Evolutionary conservation across 2,329 filamentous ascomycete genomes (phyloP), one percentile per base, ranked within the genome.

Genomic region (Emergomyces pasteurianus): DNA sequence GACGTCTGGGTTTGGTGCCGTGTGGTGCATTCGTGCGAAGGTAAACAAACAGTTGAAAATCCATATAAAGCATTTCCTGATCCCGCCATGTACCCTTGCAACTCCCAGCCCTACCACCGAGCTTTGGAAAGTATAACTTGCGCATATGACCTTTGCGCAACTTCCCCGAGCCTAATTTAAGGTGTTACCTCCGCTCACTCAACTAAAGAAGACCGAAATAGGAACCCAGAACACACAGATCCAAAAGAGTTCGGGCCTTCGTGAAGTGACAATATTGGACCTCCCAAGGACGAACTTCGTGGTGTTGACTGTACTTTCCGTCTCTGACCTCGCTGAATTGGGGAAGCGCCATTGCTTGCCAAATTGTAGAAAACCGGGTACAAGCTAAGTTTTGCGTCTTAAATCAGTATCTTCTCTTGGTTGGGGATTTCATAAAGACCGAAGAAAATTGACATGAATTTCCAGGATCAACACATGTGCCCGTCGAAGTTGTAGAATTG

Each of bases 11-110:
- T 86, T 83, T 2, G 82, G 86, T 58, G 84, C 89, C 72, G 90
- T 81, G 69, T 89, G 90, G 83, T 95, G 88, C 77, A 91, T 95
- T 65, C 86, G 91, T 58, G 91, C 91, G 63, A 94, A 90, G 80
- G 87, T 95, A 66, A 90, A n/a, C n/a, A n/a, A n/a, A n/a, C 88
- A 2, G 84, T 87, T 67, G 87, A 92, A 74, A 87, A 91, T 75
- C 88, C 87, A 65, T 95, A 95, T 79, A 92, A 92, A 75, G 89
- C 90, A 58, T 86, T 95, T 83, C 83, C 90, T 63, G 91, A 96
- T 74, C 91, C 91, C 21, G 90, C 95, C 74, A 91, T 96, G 73
- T 95, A 95, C 80, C 85, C 91, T 63, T 95, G 89, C 81, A 94
- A 92, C 67, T 78, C 81, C 5, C 72, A 79, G 62, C 70, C 75